Percentiles rank a stretch among this genome's conserved stretches.
These are phyloP conservation scores for Boletus subparvulus DNA, from an alignment of 768 basidiomycete genomes.

Conservation along the genomic window DNA sequence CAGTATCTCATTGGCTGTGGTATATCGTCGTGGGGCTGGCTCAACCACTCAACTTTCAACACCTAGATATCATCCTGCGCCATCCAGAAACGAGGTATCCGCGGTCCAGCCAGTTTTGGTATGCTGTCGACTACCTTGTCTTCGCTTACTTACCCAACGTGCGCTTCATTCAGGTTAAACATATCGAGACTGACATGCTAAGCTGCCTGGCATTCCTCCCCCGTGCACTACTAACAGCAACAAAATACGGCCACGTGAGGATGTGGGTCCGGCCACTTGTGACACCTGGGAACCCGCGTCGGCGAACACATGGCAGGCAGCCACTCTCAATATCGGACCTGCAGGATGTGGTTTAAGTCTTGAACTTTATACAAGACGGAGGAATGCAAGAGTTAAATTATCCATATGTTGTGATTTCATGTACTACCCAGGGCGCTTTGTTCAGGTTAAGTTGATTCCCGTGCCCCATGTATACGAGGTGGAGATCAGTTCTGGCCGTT, in stretches of 20 bases:
- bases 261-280: conserved; percentile 82
- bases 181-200: conserved; percentile 77
- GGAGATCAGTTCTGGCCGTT: background rate
- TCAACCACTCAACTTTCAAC: conserved; percentile 56
- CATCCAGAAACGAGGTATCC: conserved; percentile 86
- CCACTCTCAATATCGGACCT: conserved; percentile 32
- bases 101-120: conserved; percentile 90
- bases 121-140: conserved; percentile 24
- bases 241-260: conserved; percentile 73
- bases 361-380: background rate
- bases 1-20: conserved; percentile 67
- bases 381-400: conserved; percentile 11
- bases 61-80: conserved; percentile 79
- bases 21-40: conserved; percentile 56
- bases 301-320: conserved; percentile 32
- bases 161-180: conserved; percentile 58
- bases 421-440: background rate
- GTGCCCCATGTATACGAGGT: background rate
- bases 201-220: conserved; percentile 76
- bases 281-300: conserved; percentile 25
- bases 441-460: background rate
- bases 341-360: conserved; percentile 24
- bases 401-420: conserved; percentile 9
- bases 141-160: background rate
- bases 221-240: conserved; percentile 74